These are phyloP conservation scores for Rhizophora mangle DNA, from an alignment of 345 rosid genomes.

Conservation along the genomic window DNA sequence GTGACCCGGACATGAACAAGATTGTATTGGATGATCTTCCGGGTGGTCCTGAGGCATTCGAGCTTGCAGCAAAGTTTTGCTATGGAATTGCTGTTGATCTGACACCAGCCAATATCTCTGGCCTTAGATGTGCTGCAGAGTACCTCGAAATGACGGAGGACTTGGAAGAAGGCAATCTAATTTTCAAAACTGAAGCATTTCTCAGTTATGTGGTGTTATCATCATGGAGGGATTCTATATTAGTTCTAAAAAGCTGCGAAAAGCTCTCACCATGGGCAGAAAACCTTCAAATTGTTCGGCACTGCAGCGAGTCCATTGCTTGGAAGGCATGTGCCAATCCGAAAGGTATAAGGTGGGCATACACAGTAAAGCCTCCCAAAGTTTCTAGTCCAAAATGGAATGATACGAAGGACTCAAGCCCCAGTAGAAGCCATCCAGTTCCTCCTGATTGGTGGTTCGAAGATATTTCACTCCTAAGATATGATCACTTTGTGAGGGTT, in stretches of 20 bases:
- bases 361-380: slow-evolving; percentile 64
- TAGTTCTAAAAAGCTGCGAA: slow-evolving; percentile 84
- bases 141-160: slow-evolving; percentile 98
- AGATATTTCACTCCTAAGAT: slow-evolving; percentile 84
- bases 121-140: slow-evolving; percentile 91
- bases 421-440: slow-evolving; percentile 65
- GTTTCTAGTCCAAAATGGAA: slow-evolving; percentile 86
- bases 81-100: slow-evolving; percentile 93
- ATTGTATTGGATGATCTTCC: slow-evolving; percentile 72
- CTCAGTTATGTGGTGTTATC: slow-evolving; percentile 94
- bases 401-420: slow-evolving; percentile 72
- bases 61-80: slow-evolving; percentile 93
- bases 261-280: slow-evolving; percentile 97
- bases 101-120: slow-evolving; percentile 85
- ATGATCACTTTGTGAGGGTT: slow-evolving; percentile 90
- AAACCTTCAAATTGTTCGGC: slow-evolving; percentile 87
- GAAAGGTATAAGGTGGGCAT: slow-evolving; percentile 92
- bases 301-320: slow-evolving; percentile 97
- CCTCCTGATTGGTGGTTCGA: slow-evolving; percentile 99
- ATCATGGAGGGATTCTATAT: slow-evolving; percentile 94
- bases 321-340: slow-evolving; percentile 99
- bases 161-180: slow-evolving; percentile 93
- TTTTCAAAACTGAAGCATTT: slow-evolving; percentile 96
- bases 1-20: slow-evolving; percentile 54
- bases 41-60: slow-evolving; percentile 83